These are phyloP conservation scores for Tuber calosporum DNA, from an alignment of 495 filamentous ascomycete genomes.

Conservation along the genomic window DNA sequence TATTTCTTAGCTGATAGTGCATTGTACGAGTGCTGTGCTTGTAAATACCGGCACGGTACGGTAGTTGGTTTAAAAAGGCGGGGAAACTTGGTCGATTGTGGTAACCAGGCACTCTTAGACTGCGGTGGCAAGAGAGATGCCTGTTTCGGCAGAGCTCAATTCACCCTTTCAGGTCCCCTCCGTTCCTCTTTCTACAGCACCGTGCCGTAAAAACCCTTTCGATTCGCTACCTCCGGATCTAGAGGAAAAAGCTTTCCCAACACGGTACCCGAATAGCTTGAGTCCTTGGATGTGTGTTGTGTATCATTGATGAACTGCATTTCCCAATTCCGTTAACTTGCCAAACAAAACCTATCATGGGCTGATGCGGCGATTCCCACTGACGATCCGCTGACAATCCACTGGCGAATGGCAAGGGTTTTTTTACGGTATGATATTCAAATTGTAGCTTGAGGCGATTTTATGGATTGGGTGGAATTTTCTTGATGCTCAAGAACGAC, in stretches of 20 bases:
- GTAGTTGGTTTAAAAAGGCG: not conserved
- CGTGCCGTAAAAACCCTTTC: no score
- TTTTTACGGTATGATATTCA: not conserved
- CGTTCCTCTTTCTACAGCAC: not conserved
- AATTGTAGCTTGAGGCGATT: not conserved
- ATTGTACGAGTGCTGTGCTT: not conserved
- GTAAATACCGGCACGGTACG: not conserved
- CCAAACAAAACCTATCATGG: no score
- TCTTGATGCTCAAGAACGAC: not conserved
- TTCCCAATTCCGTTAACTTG: no score
- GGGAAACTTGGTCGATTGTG: not conserved
- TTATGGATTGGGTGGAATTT: not conserved
- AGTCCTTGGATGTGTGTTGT: no score
- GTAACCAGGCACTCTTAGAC: not conserved
- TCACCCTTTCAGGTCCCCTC: not conserved
- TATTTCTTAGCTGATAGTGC: not conserved
- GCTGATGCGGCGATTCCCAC: no score
- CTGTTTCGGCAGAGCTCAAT: not conserved
- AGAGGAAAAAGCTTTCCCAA: no score
- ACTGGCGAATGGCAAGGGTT: no score
- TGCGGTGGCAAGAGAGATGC: not conserved
- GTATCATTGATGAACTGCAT: no score
- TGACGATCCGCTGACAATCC: no score
- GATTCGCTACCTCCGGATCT: no score
- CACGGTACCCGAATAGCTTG: no score